A percentile compares a stretch with the other conserved stretches of the same genome.
These are phyloP conservation scores for Podila epigama DNA, from an alignment of 192 early-diverging fungal species.

Conservation along the genomic window DNA sequence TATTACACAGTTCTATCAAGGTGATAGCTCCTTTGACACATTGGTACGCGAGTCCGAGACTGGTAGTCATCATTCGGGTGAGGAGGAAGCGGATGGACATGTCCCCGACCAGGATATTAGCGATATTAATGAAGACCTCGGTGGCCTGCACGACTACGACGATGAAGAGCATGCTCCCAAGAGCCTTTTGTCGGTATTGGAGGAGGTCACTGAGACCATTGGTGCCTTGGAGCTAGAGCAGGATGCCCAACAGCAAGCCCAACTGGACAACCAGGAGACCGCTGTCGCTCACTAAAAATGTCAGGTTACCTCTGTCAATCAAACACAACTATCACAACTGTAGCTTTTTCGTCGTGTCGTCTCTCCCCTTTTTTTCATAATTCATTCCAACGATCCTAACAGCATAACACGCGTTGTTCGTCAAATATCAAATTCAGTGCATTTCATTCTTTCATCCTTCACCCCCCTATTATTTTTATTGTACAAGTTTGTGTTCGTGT, in stretches of 20 bases:
- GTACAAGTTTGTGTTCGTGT: no score
- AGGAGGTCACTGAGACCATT: constrained; percentile 23
- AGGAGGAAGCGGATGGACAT: neutral
- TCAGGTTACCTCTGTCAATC: neutral
- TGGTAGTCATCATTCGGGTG: no score
- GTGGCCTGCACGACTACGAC: constrained; percentile 13
- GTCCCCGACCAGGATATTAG: constrained; percentile 7
- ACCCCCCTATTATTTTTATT: no score
- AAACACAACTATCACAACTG: neutral
- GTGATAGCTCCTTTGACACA: constrained; percentile 22
- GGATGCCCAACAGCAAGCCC: neutral
- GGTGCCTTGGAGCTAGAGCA: constrained; percentile 14
- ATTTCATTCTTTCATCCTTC: no score
- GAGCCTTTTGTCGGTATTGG: constrained; percentile 33
- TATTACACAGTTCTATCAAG: constrained; percentile 28
- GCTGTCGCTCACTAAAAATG: neutral
- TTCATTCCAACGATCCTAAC: no score
- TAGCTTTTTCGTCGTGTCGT: no score
- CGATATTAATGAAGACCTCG: constrained; percentile 7
- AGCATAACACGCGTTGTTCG: no score
- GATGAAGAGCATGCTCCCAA: constrained; percentile 38
- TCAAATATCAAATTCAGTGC: no score
- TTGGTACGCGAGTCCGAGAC: constrained; percentile 22
- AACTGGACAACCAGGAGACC: neutral
- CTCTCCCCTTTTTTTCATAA: no score